Percentiles rank a stretch among this genome's conserved stretches.
These are phyloP conservation scores for Mortierella sp. DNA, from an alignment of 371 early-diverging fungal genomes.

Conservation along the genomic window DNA sequence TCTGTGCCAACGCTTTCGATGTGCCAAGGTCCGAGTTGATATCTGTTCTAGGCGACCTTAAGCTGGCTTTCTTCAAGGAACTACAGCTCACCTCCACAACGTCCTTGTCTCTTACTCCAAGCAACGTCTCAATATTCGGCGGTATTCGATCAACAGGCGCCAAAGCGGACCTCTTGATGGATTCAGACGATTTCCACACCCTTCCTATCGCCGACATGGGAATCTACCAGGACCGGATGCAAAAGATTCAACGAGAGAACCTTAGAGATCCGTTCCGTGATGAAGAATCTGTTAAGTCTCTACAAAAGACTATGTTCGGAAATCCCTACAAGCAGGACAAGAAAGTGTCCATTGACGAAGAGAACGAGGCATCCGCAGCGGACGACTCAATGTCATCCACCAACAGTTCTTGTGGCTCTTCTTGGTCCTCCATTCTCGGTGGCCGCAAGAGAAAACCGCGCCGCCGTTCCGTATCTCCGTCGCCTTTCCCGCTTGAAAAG, in stretches of 20 bases:
- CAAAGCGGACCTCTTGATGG: conserved; percentile 45
- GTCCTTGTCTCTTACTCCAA: neutral
- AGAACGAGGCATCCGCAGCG: conserved; percentile 45
- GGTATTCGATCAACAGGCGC: conserved; percentile 23
- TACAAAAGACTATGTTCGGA: conserved; percentile 76
- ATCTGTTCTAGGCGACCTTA: conserved; percentile 35
- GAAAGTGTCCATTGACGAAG: conserved; percentile 50
- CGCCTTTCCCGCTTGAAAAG: conserved; percentile 48
- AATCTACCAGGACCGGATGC: conserved; percentile 69
- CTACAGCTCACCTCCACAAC: conserved; percentile 31
- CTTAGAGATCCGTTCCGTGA: conserved; percentile 75
- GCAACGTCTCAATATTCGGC: neutral
- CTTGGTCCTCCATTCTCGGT: conserved; percentile 50
- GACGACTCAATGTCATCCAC: conserved; percentile 40
- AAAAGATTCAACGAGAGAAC: conserved; percentile 59
- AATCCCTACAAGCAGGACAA: conserved; percentile 72
- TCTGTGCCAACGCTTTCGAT: conserved; percentile 51
- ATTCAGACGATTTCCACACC: conserved; percentile 68
- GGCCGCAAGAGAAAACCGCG: conserved; percentile 51
- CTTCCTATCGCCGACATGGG: conserved; percentile 79
- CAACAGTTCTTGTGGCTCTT: conserved; percentile 28
- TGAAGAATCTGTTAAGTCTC: conserved; percentile 66
- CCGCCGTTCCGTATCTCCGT: conserved; percentile 47
- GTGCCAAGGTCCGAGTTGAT: conserved; percentile 43
- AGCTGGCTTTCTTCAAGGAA: conserved; percentile 43